Evolutionary conservation across 768 basidiomycete species (phyloP).

Genomic region (Pleurotus cornucopiae): DNA sequence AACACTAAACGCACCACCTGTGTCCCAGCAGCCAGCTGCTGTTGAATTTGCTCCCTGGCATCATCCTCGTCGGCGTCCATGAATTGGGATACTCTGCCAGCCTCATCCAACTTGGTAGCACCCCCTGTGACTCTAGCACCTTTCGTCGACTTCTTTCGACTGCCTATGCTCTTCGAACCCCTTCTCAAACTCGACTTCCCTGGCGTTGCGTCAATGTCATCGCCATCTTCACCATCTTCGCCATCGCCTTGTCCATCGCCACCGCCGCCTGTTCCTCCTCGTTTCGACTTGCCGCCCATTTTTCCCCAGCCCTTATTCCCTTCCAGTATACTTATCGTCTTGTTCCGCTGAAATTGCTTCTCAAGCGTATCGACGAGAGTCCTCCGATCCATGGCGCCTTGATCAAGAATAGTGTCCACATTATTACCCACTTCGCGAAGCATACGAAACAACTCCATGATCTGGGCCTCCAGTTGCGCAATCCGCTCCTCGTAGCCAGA

Average conservation of each 20-base stretch:
- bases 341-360: constrained; percentile 76
- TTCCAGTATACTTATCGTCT: constrained; percentile 84
- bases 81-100: constrained; percentile 72
- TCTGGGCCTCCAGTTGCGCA: constrained; percentile 84
- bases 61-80: constrained; percentile 86
- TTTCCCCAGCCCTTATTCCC: constrained; percentile 42
- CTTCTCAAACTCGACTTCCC: constrained; percentile 46
- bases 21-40: constrained; percentile 73
- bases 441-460: constrained; percentile 93
- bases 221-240: constrained; percentile 39
- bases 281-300: constrained; percentile 24
- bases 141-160: constrained; percentile 28
- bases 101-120: constrained; percentile 27
- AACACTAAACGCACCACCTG: constrained; percentile 46
- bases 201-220: constrained; percentile 54
- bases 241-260: constrained; percentile 1
- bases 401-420: constrained; percentile 70
- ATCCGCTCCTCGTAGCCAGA: constrained; percentile 81
- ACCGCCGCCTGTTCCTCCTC: constrained; percentile 10
- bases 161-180: constrained; percentile 20
- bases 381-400: constrained; percentile 72
- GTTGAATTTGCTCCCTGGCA: constrained; percentile 84
- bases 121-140: constrained; percentile 9
- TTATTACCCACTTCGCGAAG: constrained; percentile 79
- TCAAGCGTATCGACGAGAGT: constrained; percentile 77